Evolutionary conservation across 352 stramenopile genomes (phyloP), one percentile per base, ranked within the genome.

Genomic region (Phytophthora pini): DNA sequence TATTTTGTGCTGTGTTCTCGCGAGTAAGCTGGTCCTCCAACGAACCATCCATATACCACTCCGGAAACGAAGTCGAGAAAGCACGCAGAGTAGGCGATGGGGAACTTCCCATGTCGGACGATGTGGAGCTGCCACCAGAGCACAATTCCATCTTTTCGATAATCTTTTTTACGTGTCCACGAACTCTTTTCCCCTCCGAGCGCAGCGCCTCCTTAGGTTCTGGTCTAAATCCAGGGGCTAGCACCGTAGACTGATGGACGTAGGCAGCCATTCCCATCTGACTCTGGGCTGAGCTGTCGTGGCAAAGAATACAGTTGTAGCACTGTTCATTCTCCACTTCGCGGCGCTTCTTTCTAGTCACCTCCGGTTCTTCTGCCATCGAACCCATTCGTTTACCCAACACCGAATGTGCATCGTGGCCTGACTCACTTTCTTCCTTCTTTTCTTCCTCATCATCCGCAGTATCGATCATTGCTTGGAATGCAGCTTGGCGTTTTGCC

Each of bases 71-170:
- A 34, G 70, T 75, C 2, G 81, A 62, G 26, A 91, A 82, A 22
- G 78, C 82, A 36, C 79, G 85, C 38, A 92, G 62, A n/a, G 74
- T 83, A 10, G 82, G 82, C 1, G 80, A 90, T 9, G 69, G 59
- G 26, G 75, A 82, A 41, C 72, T 73, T 44, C 70, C 56, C 24
- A 62, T 47, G 10, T 84, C 82, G 20, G 65, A 74, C 17, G 65
- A 72, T 8, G 67, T 65, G 22, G 53, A 69, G 45, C 58, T 73
- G 8, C 71, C 82, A 48, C 82, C 87, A 22, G 83, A 95, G 49
- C 84, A 94, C 47, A 96, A 62, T 49, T 93, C 86, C 87, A 96
- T 96, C 59, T 89, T 89, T 56, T 92, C 84, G n/a, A 94, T 89
- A 39, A 96, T 68, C 7, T 73, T 54, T 52, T 87, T 89, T 8